Conservation (phyloP, 192 early-diverging fungal genomes). For the Backusella macrospora region DNA sequence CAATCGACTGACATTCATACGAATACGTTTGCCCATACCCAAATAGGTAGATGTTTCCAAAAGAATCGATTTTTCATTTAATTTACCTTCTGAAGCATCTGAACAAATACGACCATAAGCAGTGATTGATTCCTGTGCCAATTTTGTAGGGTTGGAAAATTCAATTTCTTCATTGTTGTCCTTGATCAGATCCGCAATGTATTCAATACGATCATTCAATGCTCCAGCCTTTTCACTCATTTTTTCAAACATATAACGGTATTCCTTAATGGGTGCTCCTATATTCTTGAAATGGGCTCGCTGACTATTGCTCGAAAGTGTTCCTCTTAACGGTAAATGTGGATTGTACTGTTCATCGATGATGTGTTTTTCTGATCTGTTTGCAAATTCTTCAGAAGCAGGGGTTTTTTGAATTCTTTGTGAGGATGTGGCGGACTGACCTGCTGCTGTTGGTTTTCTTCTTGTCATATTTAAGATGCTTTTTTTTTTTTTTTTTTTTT, state of each 20-base stretch:
- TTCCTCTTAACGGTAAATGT: slow-evolving; percentile 48
- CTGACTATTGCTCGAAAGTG: background rate
- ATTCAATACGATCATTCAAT: slow-evolving; percentile 59
- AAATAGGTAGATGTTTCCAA: slow-evolving; percentile 82
- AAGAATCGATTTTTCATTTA: slow-evolving; percentile 72
- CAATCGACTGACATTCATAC: slow-evolving; percentile 62
- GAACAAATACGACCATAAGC: slow-evolving; percentile 69
- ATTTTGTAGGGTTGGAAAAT: slow-evolving; percentile 36
- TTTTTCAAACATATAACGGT: slow-evolving; percentile 83
- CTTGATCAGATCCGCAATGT: slow-evolving; percentile 50
- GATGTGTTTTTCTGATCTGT: slow-evolving; percentile 49
- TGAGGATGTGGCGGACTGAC: background rate
- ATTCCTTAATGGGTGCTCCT: slow-evolving; percentile 56
- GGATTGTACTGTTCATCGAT: slow-evolving; percentile 60
- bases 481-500: slow-evolving; percentile 14
- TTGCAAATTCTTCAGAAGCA: slow-evolving; percentile 39
- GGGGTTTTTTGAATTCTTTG: slow-evolving; percentile 19
- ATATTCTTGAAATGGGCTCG: slow-evolving; percentile 24
- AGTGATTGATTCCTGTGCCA: slow-evolving; percentile 25
- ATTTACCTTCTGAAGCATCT: slow-evolving; percentile 60
- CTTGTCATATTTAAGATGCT: slow-evolving; percentile 1
- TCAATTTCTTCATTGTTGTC: slow-evolving; percentile 26
- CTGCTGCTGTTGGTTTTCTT: background rate
- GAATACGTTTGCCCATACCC: slow-evolving; percentile 71
- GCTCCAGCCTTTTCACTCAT: slow-evolving; percentile 64